Evolutionary conservation across 1,139 yeast species (phyloP), one percentile per base, ranked within the genome.

Genomic region (Zygosaccharomyces sapae): DNA sequence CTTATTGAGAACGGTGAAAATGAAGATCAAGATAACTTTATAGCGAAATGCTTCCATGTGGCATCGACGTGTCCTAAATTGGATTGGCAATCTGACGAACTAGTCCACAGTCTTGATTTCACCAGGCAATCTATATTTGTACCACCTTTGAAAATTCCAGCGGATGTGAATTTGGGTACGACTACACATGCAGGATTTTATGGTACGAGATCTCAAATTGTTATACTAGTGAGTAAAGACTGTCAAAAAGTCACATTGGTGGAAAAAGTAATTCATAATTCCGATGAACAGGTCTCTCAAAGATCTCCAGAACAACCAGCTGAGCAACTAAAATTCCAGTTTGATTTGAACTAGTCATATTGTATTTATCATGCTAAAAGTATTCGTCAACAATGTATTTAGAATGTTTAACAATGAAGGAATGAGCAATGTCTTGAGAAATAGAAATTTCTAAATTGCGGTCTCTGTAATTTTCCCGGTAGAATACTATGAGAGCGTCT

Each of bases 161-260:
- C 58, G 9, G 45, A 63, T n/a, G 69, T 72, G 53, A 62, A 57
- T 5, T 61, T 58, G 25, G 70, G 70, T 2, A 62, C 65, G 3
- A 61, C 69, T 7, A 44, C 53, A 10, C 56, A 67, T 2, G 65
- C 66, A 12, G 86, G 86, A 0, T 80, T 73, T 57, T 92, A 90
- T 59, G 97, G 97, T 0, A 92, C 98, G 0, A 70, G 97, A 46
- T 87, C 97, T 0, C 96, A 89, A 61, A 88, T 96, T 0, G 77
- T 89, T 1, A 73, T 90, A 4, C 61, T 88, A 18, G 73, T 87
- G 8, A 77, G 76, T 55, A 73, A 71, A 33, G 48, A 64, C 4
- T 48, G 51, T 10, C 83, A 85, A 2, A 59, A 59, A 13, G 69
- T 75, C n/a, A 66, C 67, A 31, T 75, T 75, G 53, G 57, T 70